Evolutionary conservation across 1,139 yeast genomes (phyloP).

Genomic region (Kodamaea ohmeri): DNA sequence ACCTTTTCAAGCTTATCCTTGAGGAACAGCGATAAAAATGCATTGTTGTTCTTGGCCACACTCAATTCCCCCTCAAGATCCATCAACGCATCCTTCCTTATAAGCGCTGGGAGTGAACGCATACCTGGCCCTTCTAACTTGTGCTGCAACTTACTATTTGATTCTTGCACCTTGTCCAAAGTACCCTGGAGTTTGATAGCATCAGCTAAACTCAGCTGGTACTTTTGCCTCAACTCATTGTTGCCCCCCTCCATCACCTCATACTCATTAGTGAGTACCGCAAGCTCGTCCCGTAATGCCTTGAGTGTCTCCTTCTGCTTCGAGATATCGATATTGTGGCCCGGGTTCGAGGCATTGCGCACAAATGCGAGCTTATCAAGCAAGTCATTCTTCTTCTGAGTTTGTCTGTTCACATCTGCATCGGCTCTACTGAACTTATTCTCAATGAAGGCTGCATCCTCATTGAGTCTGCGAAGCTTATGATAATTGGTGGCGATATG

Average conservation of each 20-base stretch:
- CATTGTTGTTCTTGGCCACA: constrained; percentile 31
- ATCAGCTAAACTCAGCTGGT: constrained; percentile 51
- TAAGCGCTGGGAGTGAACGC: constrained; percentile 37
- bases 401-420: constrained; percentile 24
- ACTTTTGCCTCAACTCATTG: constrained; percentile 44
- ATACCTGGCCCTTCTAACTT: constrained; percentile 47
- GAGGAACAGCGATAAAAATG: constrained; percentile 33
- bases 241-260: constrained; percentile 29
- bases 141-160: constrained; percentile 27
- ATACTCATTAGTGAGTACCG: constrained; percentile 25
- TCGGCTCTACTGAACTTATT: constrained; percentile 47
- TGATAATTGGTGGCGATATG: constrained; percentile 49
- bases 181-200: constrained; percentile 52
- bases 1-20: constrained; percentile 36
- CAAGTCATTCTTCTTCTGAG: constrained; percentile 19
- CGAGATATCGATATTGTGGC: constrained; percentile 14
- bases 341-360: constrained; percentile 9
- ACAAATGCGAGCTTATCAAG: constrained; percentile 21
- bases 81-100: constrained; percentile 35
- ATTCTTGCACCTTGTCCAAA: constrained; percentile 28
- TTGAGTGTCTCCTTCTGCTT: constrained; percentile 30
- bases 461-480: constrained; percentile 47
- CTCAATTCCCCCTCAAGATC: constrained; percentile 28
- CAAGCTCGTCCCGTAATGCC: constrained; percentile 31
- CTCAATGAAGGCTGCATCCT: constrained; percentile 45